These are phyloP conservation scores for Chloris gayana DNA, from an alignment of 176 grass and related monocot species.

Conservation along the genomic window DNA sequence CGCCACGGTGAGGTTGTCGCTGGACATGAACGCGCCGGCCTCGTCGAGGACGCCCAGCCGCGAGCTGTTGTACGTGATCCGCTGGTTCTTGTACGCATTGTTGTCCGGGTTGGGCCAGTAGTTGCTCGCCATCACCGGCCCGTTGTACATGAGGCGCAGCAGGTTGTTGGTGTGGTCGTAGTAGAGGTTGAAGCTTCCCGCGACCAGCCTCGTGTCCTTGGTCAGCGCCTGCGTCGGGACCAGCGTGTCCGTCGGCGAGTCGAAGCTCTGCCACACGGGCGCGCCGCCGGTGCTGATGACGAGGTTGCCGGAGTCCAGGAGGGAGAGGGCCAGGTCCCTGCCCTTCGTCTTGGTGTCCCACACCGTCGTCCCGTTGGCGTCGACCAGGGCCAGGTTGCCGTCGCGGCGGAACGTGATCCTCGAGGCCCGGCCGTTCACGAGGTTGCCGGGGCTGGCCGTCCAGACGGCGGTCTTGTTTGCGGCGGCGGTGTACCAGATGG, in stretches of 20 bases:
- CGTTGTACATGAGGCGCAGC: constrained; percentile 47
- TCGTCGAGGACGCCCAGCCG: constrained; percentile 42
- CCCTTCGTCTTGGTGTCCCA: constrained; percentile 46
- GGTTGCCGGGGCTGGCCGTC: constrained; percentile 52
- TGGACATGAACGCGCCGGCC: constrained; percentile 44
- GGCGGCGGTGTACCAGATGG: constrained; percentile 54
- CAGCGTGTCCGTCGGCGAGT: constrained; percentile 49
- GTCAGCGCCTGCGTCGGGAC: constrained; percentile 38
- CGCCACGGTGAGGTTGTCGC: constrained; percentile 27
- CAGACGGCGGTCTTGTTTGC: constrained; percentile 50
- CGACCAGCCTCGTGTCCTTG: constrained; percentile 33
- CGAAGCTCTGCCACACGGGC: constrained; percentile 45
- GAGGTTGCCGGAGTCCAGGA: constrained; percentile 57
- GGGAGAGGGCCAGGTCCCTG: constrained; percentile 21
- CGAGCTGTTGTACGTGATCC: constrained; percentile 50
- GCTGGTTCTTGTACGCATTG: not conserved
- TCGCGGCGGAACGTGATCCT: constrained; percentile 47
- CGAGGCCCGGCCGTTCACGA: constrained; percentile 49
- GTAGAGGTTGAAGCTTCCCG: constrained; percentile 43
- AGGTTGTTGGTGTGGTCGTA: constrained; percentile 69
- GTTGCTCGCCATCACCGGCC: constrained; percentile 44
- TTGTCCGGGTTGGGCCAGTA: constrained; percentile 48
- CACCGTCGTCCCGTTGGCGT: constrained; percentile 53
- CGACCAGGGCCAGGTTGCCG: constrained; percentile 48
- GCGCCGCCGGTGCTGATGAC: constrained; percentile 17